Evolutionary conservation across 192 early-diverging fungal species (phyloP).

Genomic region (Backusella sp.): DNA sequence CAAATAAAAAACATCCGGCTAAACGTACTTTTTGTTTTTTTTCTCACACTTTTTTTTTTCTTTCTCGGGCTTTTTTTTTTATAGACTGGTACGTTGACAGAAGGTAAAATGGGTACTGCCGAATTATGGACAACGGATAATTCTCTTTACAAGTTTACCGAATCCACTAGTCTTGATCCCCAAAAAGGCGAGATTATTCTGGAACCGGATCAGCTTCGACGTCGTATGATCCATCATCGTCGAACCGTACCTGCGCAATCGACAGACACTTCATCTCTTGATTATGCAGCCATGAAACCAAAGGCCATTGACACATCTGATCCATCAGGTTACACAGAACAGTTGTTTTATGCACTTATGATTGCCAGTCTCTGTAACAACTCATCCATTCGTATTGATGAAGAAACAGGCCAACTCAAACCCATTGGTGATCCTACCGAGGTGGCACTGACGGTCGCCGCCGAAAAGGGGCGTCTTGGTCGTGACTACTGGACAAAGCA

Average conservation of each 20-base stretch:
- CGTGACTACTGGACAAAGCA: slow-evolving; percentile 60
- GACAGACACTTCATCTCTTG: not conserved
- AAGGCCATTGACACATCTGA: slow-evolving; percentile 16
- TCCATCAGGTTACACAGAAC: not conserved
- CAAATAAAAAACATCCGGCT: slow-evolving; percentile 63
- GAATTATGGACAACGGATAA: slow-evolving; percentile 81
- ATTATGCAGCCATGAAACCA: slow-evolving; percentile 21
- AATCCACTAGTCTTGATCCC: slow-evolving; percentile 54
- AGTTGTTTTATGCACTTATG: slow-evolving; percentile 55
- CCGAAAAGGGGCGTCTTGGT: slow-evolving; percentile 78
- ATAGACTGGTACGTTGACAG: slow-evolving; percentile 85
- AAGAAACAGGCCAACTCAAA: slow-evolving; percentile 52
- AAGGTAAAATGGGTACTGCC: slow-evolving; percentile 94
- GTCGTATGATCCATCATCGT: slow-evolving; percentile 30
- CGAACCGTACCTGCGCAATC: slow-evolving; percentile 26
- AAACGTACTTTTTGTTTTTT: not conserved
- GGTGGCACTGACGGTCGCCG: slow-evolving; percentile 84
- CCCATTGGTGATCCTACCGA: slow-evolving; percentile 94
- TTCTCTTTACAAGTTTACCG: slow-evolving; percentile 59
- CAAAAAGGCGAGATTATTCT: slow-evolving; percentile 34
- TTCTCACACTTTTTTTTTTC: not conserved
- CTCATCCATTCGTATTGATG: slow-evolving; percentile 54
- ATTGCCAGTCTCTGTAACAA: slow-evolving; percentile 87
- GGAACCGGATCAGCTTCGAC: slow-evolving; percentile 20
- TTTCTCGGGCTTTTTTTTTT: not conserved